Evolutionary conservation across 1,139 yeast genomes (phyloP), one percentile per base, ranked within the genome.

Genomic region (Pichia sp.): DNA sequence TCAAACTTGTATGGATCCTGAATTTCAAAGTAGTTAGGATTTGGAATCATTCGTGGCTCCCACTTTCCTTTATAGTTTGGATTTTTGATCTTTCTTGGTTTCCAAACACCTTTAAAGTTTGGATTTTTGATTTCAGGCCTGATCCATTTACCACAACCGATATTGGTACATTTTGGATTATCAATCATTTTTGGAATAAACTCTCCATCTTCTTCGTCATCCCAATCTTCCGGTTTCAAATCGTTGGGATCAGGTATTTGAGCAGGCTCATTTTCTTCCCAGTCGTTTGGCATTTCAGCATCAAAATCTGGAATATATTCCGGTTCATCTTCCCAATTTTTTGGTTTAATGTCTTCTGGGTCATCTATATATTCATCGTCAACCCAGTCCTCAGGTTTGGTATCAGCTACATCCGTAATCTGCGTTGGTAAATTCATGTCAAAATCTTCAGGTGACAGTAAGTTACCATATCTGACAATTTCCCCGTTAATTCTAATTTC

Each of bases 401-500:
- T 44, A 52, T 81, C 94, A 6, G 64, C 56, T n/a, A 65, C 66
- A 60, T 88, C 95, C 7, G 67, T 69, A 45, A 88, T 70, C 54
- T 73, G 77, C 48, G 64, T 62, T 10, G 88, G 82, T 38, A 90
- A 86, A 51, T 69, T 72, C 54, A 87, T 71, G 8, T 62, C 61
- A 60, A 88, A 77, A 35, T 68, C 60, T 27, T 67, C 69, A 11
- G 73, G 73, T 31, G 70, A 73, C 28, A 81, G 60, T 49, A 87
- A 64, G 54, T 77, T 77, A 37, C 95, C 96, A 9, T 84, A 77
- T 55, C 74, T 73, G 38, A 74, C 84, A 11, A 77, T 77, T 42
- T 79, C 77, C 38, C 96, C 96, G 62, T 88, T 82, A 60, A 86
- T 73, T 61, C 96, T 73, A 54, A 90, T 77, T 64, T 88, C 95